Evolutionary conservation across 208 protist genomes (phyloP), one percentile per base, ranked within the genome.

Genomic region (Wallacemonas rigidus): DNA sequence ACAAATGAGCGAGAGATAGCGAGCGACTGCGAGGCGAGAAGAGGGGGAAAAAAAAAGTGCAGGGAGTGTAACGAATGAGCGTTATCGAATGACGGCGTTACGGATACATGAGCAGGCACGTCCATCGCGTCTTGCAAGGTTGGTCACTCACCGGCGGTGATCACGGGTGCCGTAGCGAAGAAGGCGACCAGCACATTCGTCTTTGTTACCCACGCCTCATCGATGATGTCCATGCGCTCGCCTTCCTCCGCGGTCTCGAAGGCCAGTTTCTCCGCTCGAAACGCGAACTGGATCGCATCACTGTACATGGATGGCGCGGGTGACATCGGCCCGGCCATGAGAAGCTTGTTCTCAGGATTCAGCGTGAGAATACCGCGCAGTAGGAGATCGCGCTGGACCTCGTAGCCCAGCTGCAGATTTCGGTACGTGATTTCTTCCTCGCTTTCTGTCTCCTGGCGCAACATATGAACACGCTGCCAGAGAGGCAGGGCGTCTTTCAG

Each of bases 391-490:
- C 78, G 71, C 74, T 92, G 72, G 43, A 81, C 71, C 4, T 75
- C 55, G 61, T 81, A 70, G 36, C 82, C 90, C 8, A 93, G 68
- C 50, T 71, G 39, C 15, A 93, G 40, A 26, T 85, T 84, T 1
- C 58, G 65, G 64, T 80, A 90, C 4, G 69, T 71, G 39, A 92
- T 91, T 47, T 85, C 78, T 75, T 95, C 82, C 70, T 95, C 90
- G 14, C 60, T 77, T 70, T 88, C 78, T 45, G 86, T 93, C 60
- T 95, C 90, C 2, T 72, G 63, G 45, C 87, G 86, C 65, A 95
- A 88, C 0, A 73, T 78, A n/a, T 80, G 72, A 9, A 79, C 77
- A 17, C 82, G 83, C n/a, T 90, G 75, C 83, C 69, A 80, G 57
- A 95, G 84, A 48, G 90, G 87, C 47, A 80, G 76, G 17, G 78